Evolutionary conservation across 2,329 filamentous ascomycete genomes (phyloP).

Genomic region (Trichoderma semiorbis): DNA sequence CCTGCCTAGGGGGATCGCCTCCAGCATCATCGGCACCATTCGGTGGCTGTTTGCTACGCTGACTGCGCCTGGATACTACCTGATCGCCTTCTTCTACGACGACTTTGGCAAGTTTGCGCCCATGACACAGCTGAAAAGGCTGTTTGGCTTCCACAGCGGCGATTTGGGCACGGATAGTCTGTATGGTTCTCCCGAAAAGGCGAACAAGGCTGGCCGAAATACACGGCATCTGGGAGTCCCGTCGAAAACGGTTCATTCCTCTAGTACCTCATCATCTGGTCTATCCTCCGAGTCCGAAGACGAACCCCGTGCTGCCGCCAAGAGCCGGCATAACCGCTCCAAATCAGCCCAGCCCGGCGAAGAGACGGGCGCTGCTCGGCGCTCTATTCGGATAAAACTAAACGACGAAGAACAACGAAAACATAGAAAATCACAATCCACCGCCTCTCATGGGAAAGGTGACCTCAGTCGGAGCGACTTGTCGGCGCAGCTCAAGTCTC

Average conservation of each 20-base stretch:
- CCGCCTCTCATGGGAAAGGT: constrained; percentile 42
- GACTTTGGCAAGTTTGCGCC: constrained; percentile 75
- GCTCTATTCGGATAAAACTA: constrained; percentile 88
- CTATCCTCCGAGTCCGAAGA: constrained; percentile 72
- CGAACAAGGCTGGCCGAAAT: constrained; percentile 17
- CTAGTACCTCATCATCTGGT: constrained; percentile 56
- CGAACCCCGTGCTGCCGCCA: constrained; percentile 28
- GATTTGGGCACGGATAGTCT: constrained; percentile 39
- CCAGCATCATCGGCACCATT: constrained; percentile 70
- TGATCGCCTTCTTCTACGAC: constrained; percentile 80
- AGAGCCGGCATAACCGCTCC: constrained; percentile 56
- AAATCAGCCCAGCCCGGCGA: constrained; percentile 59
- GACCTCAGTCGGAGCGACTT: constrained; percentile 47
- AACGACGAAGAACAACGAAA: constrained; percentile 79
- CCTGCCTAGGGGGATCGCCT: constrained; percentile 66
- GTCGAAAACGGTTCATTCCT: constrained; percentile 28
- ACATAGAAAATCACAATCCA: constrained; percentile 57
- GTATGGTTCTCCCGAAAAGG: constrained; percentile 27
- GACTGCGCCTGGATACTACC: constrained; percentile 74
- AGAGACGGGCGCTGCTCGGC: constrained; percentile 61
- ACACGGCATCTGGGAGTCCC: constrained; percentile 29
- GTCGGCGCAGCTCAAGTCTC: constrained; percentile 85
- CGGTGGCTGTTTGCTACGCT: constrained; percentile 76
- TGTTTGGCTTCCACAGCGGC: constrained; percentile 50
- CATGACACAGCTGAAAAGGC: constrained; percentile 66